These are phyloP conservation scores for Pleurostoma richardsiae DNA, from an alignment of 2,329 filamentous ascomycete species.

Conservation along the genomic window DNA sequence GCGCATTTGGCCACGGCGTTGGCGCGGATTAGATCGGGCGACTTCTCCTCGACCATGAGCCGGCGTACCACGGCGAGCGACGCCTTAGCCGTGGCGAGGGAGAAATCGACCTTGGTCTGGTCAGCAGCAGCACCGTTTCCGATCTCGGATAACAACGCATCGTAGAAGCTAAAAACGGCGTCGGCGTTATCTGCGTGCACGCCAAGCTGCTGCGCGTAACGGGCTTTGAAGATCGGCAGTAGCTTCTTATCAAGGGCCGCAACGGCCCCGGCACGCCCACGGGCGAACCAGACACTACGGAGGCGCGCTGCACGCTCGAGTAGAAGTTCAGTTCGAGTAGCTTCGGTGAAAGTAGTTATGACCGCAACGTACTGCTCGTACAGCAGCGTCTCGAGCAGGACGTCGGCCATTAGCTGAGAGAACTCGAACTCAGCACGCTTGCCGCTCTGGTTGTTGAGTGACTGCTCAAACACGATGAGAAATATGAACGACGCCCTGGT, in stretches of 20 bases:
- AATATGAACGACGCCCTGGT: slow-evolving; percentile 35
- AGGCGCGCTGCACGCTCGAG: slow-evolving; percentile 33
- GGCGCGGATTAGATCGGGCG: slow-evolving; percentile 20
- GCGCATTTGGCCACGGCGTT: slow-evolving; percentile 35
- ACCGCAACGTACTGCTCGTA: slow-evolving; percentile 27
- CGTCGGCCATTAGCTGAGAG: slow-evolving; percentile 33
- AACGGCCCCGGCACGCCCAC: slow-evolving; percentile 20
- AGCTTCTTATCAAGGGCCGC: slow-evolving; percentile 29
- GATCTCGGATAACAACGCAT: slow-evolving; percentile 31
- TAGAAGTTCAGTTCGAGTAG: slow-evolving; percentile 19
- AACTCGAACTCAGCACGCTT: slow-evolving; percentile 22
- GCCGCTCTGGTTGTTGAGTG: slow-evolving; percentile 23
- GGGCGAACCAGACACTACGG: slow-evolving; percentile 25
- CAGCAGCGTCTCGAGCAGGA: slow-evolving; percentile 30
- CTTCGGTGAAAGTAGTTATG: slow-evolving; percentile 14
- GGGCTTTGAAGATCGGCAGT: slow-evolving; percentile 28
- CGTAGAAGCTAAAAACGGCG: slow-evolving; percentile 30
- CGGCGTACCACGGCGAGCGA: slow-evolving; percentile 23
- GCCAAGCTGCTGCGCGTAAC: slow-evolving; percentile 20
- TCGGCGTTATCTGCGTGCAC: slow-evolving; percentile 18
- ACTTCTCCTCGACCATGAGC: slow-evolving; percentile 29
- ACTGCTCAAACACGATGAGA: slow-evolving; percentile 37
- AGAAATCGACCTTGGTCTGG: slow-evolving; percentile 29
- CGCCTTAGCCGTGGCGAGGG: slow-evolving; percentile 30
- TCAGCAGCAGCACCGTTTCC: slow-evolving; percentile 22